Base-by-base conservation (phyloP, 352 stramenopile genomes). In the Chrysophaeum taylorii region DNA sequence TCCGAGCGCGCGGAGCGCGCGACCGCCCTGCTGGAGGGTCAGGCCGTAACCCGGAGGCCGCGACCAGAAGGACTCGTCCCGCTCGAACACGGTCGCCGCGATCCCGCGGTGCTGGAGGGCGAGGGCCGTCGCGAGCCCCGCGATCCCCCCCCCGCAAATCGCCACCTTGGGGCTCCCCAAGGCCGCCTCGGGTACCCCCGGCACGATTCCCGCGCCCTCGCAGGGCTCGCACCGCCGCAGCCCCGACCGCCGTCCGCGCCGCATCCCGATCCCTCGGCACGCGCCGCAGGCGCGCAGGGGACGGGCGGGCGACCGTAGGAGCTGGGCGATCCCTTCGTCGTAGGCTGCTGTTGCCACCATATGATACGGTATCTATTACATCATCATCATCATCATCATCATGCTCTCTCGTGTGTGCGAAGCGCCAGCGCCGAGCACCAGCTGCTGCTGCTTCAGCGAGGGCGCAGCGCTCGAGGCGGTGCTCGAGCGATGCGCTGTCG, bases 1-100 rank as follows among this genome's bases (percentile, higher is more conserved):
- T 15, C 73, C 76, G 18, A 82, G 61, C 15, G 67, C 69, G 43
- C 69, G 68, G n/a, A 92, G 62, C 33, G 83, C 82, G 36, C 78
- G 74, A n/a, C 69, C 75, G 38, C 79, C 85, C 73, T 92, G 85
- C 72, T 92, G 85, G 67, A 92, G 79, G 0, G 85, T 92, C 5
- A 92, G 73, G 35, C 84, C 85, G 68, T 92, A 92, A 21, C 81
- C 85, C 72, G 89, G 81, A 9, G 64, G 72, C 37, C 85, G 77
- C 69, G 82, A 69, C 41, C 71, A 64, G 69, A 88, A 87, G 36
- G 72, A 73, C 33, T 43, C 61, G 74, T 92, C 85, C 29, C 77
- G 70, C 70, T 92, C 85, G 72, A 81, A 86, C 1, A 92, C 70
- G 12, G 69, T 39, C 66, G 73, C 84, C 9, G 70, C 54, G 50